Evolutionary conservation across 2,329 filamentous ascomycete species (phyloP), one percentile per base, ranked within the genome.

Genomic region (Cladophialophora carrionii): DNA sequence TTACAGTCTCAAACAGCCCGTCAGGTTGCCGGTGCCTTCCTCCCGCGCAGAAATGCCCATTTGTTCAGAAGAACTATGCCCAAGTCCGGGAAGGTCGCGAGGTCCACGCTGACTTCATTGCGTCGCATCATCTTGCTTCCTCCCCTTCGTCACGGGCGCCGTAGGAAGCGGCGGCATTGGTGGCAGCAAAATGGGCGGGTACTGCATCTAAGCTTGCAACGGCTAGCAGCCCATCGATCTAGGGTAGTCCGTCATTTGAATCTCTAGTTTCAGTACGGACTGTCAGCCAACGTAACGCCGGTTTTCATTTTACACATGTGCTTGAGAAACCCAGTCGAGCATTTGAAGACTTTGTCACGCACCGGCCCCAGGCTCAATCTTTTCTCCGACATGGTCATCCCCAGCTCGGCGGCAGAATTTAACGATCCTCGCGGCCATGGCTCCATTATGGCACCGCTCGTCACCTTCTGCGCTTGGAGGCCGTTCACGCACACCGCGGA

Each of bases 81-180:
- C 53, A 32, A 62, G 49, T 62, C 32, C 37, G 62, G 64, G 46
- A 61, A 57, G 29, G 53, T 61, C 49, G 56, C 43, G 52, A 56
- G 49, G 59, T 62, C 64, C 59, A 64, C 62, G 62, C 64, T 69
- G 64, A 67, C 67, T 64, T 69, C 67, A 69, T 69, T 68, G 61
- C 59, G 64, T 69, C 67, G 67, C 62, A 67, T 67, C 62, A 54
- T 26, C n/a, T 29, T 54, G 52, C 29, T 57, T 55, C 37, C 32
- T 32, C 12, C 37, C 34, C 53, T 52, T 66, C 63, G 58, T 58
- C 48, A 55, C 59, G 57, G 57, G 59, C 20, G 49, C 37, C n/a
- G 20, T 49, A 31, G 51, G 29, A 49, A 63, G 49, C 61, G n/a
- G 54, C 62, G 67, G 61, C 56, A 61, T 60, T 64, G 64, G 59